Conservation (phyloP, 2,329 filamentous ascomycete species). For the Ceratocystis cubensis region DNA sequence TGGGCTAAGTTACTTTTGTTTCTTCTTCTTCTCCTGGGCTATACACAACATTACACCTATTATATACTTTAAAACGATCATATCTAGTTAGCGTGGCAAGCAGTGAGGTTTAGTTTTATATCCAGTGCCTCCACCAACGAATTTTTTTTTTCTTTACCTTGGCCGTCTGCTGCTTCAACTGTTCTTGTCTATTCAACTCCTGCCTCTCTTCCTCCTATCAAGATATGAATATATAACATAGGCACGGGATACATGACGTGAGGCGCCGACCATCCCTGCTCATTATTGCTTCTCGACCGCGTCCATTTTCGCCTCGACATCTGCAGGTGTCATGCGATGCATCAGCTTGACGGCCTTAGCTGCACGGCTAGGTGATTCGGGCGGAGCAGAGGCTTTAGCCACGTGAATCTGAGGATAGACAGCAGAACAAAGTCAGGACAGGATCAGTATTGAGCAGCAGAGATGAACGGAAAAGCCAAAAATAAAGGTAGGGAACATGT, state of each 20-base stretch:
- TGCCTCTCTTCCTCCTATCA: no score
- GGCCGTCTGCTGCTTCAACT: not conserved
- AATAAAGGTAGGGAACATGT: not conserved
- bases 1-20: not conserved
- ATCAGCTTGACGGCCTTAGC: conserved; percentile 57
- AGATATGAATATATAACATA: no score
- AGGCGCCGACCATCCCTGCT: not conserved
- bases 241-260: no score
- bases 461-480: not conserved
- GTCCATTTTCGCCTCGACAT: conserved; percentile 59
- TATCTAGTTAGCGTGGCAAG: no score
- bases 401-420: conserved; percentile 42
- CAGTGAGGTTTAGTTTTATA: no score
- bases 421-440: not conserved
- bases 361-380: conserved; percentile 42
- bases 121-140: no score
- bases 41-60: not conserved
- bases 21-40: not conserved
- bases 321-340: conserved; percentile 58
- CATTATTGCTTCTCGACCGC: conserved; percentile 32
- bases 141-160: not conserved
- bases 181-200: not conserved
- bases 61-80: no score
- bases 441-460: not conserved
- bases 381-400: conserved; percentile 40